Evolutionary conservation across 176 grass and related monocot species (phyloP).

Genomic region (Poa annua): DNA sequence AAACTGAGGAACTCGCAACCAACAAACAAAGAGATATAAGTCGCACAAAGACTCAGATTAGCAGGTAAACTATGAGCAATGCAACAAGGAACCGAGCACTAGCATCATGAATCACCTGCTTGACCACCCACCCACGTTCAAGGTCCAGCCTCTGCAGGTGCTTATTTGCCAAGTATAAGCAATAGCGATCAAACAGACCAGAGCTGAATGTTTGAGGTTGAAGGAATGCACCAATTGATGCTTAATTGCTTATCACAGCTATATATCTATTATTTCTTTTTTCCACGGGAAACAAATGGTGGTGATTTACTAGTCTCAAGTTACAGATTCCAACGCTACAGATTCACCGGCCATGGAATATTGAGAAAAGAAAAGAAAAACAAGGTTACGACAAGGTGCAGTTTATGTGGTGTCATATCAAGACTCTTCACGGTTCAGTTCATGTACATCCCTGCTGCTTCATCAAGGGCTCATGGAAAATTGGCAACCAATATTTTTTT

Average conservation of each 20-base stretch:
- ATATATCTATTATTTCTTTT: no score
- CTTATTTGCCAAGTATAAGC: no score
- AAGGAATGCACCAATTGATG: no score
- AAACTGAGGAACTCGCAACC: neutral
- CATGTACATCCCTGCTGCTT: no score
- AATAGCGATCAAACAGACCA: no score
- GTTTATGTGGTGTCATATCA: neutral
- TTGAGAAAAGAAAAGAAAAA: neutral
- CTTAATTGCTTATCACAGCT: no score
- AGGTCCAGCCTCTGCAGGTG: no score
- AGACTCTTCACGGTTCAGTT: neutral
- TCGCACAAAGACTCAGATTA: neutral
- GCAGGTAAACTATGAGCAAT: neutral
- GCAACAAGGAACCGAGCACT: no score
- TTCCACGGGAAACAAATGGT: neutral
- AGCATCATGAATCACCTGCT: no score
- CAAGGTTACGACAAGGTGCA: neutral
- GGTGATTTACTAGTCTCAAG: neutral
- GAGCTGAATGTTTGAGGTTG: no score
- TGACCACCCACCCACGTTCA: neutral
- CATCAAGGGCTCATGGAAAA: no score
- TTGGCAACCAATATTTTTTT: no score
- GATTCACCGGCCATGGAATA: neutral
- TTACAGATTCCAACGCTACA: neutral
- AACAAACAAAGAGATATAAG: neutral